Percentiles rank a stretch among this genome's conserved stretches.
phyloP scores from a whole-genome alignment of 805 yeast species.

The Saccharomycopsis sp. region DNA sequence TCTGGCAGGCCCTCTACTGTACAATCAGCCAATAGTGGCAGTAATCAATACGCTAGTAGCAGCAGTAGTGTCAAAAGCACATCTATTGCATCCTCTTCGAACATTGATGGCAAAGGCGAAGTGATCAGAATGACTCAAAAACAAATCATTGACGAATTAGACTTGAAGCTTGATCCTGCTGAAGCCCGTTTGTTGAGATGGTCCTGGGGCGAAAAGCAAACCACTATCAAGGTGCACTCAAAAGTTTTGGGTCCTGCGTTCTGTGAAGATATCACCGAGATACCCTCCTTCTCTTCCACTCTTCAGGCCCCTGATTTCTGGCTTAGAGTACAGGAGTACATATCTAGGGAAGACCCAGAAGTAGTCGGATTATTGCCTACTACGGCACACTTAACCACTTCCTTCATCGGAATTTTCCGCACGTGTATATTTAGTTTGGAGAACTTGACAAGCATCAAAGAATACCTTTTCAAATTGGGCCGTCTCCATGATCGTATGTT shows the following conservation, averaged over 20 bases:
- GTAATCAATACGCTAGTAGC: background rate
- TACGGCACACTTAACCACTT: conserved; percentile 1
- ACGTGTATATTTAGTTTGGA: conserved; percentile 3
- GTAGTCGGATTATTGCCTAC: conserved; percentile 2
- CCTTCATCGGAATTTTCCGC: conserved; percentile 5
- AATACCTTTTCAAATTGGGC: conserved; percentile 9
- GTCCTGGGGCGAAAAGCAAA: conserved; percentile 6
- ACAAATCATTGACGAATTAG: background rate
- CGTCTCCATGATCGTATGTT: conserved; percentile 8
- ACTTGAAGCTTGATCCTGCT: background rate
- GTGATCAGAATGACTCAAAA: background rate
- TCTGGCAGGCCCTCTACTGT: background rate
- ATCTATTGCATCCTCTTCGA: background rate
- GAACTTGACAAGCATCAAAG: conserved; percentile 6
- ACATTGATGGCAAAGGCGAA: background rate
- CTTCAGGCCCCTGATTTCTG: conserved; percentile 2
- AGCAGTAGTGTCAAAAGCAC: background rate
- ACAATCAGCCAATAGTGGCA: background rate
- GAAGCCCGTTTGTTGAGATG: conserved; percentile 2
- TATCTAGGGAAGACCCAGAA: background rate
- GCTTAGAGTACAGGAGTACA: background rate
- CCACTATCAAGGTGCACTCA: background rate
- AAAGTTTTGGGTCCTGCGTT: background rate
- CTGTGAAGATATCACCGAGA: background rate
- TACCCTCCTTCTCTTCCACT: conserved; percentile 5